phyloP scores from a whole-genome alignment of 176 grass and related monocot species.

The Themeda triandra region DNA sequence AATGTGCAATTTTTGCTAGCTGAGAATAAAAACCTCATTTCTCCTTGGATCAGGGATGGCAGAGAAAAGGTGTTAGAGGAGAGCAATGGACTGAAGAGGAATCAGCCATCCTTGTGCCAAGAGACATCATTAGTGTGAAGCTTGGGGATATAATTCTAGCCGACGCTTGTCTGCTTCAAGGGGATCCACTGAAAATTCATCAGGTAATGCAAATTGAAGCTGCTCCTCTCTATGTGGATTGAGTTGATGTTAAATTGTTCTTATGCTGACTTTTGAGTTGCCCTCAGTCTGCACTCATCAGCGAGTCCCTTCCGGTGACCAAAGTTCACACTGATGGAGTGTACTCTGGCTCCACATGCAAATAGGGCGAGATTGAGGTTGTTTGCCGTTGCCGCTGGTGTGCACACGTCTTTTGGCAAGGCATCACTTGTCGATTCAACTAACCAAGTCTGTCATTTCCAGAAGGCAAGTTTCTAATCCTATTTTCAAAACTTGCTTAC shows the following conservation, averaged over 20 bases:
- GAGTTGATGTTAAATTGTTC: constrained; percentile 6
- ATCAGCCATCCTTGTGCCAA: constrained; percentile 18
- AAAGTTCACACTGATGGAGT: too few relatives aligned
- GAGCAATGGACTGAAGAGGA: constrained; percentile 25
- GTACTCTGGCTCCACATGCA: constrained; percentile 89
- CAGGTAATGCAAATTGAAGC: constrained; percentile 24
- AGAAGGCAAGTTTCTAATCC: too few relatives aligned
- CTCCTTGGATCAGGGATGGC: too few relatives aligned
- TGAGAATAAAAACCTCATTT: too few relatives aligned
- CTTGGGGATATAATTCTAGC: constrained; percentile 26
- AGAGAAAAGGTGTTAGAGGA: too few relatives aligned
- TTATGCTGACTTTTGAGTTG: too few relatives aligned
- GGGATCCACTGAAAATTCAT: constrained; percentile 22
- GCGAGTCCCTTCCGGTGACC: too few relatives aligned
- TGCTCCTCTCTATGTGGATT: neutral
- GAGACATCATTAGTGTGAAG: constrained; percentile 29
- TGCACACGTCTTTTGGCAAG: constrained; percentile 90
- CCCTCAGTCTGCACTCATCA: too few relatives aligned
- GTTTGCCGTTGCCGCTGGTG: constrained; percentile 83
- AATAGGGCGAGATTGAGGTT: constrained; percentile 86
- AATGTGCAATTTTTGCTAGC: too few relatives aligned
- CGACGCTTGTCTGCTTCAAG: constrained; percentile 18
- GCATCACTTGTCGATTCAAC: constrained; percentile 87
- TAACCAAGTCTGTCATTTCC: too few relatives aligned
- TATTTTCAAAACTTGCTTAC: too few relatives aligned